Base-by-base conservation (phyloP, 169 alveolate genomes). In the Eimeria necatrix region DNA sequence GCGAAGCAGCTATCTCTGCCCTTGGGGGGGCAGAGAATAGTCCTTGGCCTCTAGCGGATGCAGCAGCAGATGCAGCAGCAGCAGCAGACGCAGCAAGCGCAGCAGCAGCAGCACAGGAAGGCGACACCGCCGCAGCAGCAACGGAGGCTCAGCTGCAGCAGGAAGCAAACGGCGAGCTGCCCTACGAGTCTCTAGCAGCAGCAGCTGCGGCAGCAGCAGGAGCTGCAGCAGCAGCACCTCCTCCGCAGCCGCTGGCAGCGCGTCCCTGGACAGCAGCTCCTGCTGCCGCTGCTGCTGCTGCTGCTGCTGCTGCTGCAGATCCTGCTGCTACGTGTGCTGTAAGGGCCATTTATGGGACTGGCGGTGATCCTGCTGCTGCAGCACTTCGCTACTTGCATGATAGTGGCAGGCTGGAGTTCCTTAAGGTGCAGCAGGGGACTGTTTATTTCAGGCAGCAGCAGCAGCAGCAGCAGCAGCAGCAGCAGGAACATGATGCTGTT, bases 1-100 rank as follows among this genome's bases (percentile, higher is more conserved):
- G 90, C 74, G 90, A 81, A 48, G 90, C 90, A 51, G 90, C 90
- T 71, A 22, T 81, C 71, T 81, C 90, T 26, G 90, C 90, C 16
- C 49, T 81, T 53, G 90, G 90, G 52, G 90, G 90, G 24, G 51
- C 90, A 53, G 90, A 26, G 14, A 81, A 81, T 18, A 53, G 90
- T 6, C 90, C 90, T 16, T 81, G 90, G 90, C 90, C 90, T 3
- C 90, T 81, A 24, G 24, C 56, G n/a, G 90, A 51, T 26, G 71
- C n/a, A 26, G 51, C 89, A 51, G 73, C 49, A 56, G 53, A 60
- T n/a, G 46, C 49, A 26, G 90, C 73, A 52, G 74, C 90, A 26
- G 7, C 3, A 6, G 73, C 90, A 56, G 74, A 52, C 16, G 90
- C 41, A 32, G 41, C 41, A 32, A 32, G 41, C 41, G 41, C 41